Evolutionary conservation across 306 rosid species (phyloP), one percentile per base, ranked within the genome.

Genomic region (Inga oerstediana): DNA sequence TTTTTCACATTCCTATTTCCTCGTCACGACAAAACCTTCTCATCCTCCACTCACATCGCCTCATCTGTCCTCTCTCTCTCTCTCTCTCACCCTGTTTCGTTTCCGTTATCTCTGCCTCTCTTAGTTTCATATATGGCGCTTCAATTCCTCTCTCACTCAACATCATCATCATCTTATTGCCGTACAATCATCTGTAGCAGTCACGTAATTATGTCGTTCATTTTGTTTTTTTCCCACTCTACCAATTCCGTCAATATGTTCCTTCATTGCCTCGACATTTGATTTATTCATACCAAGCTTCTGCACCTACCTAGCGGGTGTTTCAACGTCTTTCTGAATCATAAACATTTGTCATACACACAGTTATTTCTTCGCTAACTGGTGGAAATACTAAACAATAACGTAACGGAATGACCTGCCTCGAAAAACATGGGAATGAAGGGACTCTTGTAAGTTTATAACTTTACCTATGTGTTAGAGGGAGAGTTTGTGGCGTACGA

Each of bases 21-120:
- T 56, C 75, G 62, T 3, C 37, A 67, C 72, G 85, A 74, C 71
- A 65, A 65, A 65, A 30, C 19, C 43, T 35, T 70, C 39, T 65
- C 81, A 56, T 32, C 54, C 43, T 65, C 71, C 71, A 30, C 43
- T 78, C 30, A 77, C 34, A 11, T 75, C 37, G 8, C 45, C 16
- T 43, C 45, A 15, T 2, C 64, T 51, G 65, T 34, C 67, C 64
- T 3, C 52, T 8, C 48, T 10, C 67, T 24, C 27, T 24, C 27
- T 27, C 30, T 22, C 65, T 61, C 46, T 1, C 49, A 2, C 39
- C 19, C 41, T 74, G 45, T 34, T 75, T 49, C 62, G 17, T 52
- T 75, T 75, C 79, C 34, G 65, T 75, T 75, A 75, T 9, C 65
- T 19, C 58, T 74, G 78, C 66, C 10, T 30, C 34, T 72, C 68